phyloP scores from a whole-genome alignment of 2,329 filamentous ascomycete species.

The Pseudofabraea citricarpa region DNA sequence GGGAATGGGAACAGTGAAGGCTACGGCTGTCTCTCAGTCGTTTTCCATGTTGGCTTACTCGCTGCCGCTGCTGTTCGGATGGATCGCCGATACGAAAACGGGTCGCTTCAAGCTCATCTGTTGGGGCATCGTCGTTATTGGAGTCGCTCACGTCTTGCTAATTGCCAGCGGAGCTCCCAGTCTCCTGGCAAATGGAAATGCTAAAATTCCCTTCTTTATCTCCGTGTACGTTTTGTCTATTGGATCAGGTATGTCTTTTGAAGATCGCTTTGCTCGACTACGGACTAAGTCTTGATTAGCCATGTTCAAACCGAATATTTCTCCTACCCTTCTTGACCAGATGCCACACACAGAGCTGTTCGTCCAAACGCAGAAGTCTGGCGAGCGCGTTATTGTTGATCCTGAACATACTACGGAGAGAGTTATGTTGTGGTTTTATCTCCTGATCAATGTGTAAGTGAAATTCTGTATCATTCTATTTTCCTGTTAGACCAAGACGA shows the following conservation, averaged over 20 bases:
- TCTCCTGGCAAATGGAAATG: conserved; percentile 53
- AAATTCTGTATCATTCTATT: too few relatives aligned
- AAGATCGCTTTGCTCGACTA: too few relatives aligned
- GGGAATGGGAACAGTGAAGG: conserved; percentile 48
- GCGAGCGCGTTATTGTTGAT: conserved; percentile 56
- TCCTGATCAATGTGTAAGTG: conserved; percentile 66
- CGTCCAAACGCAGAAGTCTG: conserved; percentile 41
- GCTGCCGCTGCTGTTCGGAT: conserved; percentile 45
- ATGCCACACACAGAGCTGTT: conserved; percentile 36
- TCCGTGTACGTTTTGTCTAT: conserved; percentile 22
- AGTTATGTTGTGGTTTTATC: conserved; percentile 49
- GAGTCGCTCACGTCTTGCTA: conserved; percentile 57
- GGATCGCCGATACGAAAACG: conserved; percentile 57
- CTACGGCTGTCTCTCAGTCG: conserved; percentile 48
- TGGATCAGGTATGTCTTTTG: conserved; percentile 24
- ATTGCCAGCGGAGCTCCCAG: conserved; percentile 59
- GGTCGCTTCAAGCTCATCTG: conserved; percentile 62
- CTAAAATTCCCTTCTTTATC: conserved; percentile 42
- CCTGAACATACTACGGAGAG: conserved; percentile 52
- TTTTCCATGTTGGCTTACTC: conserved; percentile 46
- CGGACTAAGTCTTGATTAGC: conserved; percentile 56
- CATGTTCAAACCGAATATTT: conserved; percentile 69
- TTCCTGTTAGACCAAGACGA: too few relatives aligned
- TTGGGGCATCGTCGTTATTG: conserved; percentile 42
- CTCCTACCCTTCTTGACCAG: conserved; percentile 57